Base-by-base conservation (phyloP, 1,284 basidiomycete species). In the Moesziomyces globuligerus region DNA sequence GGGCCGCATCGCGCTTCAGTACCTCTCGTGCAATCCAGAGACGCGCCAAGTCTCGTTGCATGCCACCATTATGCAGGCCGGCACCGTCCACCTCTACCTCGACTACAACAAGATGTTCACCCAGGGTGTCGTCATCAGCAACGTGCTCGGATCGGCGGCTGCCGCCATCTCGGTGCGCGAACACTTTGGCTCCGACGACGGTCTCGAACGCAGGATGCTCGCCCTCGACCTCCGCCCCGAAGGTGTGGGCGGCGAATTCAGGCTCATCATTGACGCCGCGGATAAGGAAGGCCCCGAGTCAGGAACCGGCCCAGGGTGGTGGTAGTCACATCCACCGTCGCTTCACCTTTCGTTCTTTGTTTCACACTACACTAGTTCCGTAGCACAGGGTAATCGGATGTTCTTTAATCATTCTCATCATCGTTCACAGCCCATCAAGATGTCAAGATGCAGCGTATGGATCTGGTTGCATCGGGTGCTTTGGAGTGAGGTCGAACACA, bases 51-150 rank as follows among this genome's bases (percentile, higher is more conserved):
- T 60, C n/a, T 56, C 48, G 40, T 7, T 75, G 3, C 53, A 61
- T 24, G 70, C 68, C 3, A 61, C 64, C 10, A 64, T 73, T 29
- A 43, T 65, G 21, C 61, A 66, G 17, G 46, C 73, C 1, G 75
- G 75, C 18, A 65, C 71, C 8, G 59, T 73, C 34, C 40, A 59
- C 43, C 45, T 77, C 38, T 66, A 73, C n/a, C 39, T 77, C 26
- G 75, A 77, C 48, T 61, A 57, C 36, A 48, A 40, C 39, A 61
- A 69, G 46, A 77, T 77, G 75, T 77, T 73, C 23, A 72, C 65
- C 5, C 50, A 65, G 26, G 70, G 70, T 5, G 59, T 72, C 13
- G 59, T 72, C 8, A 59, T 67, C 25, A 57, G 48, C 38, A 53
- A 57, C 24, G 34, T 67, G 1, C 18, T 56, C 1, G 69, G 69